A percentile compares a stretch with the other conserved stretches of the same genome.
Evolutionary conservation across 2,329 filamentous ascomycete genomes (phyloP).

Genomic region (Alternaria brassicicola): DNA sequence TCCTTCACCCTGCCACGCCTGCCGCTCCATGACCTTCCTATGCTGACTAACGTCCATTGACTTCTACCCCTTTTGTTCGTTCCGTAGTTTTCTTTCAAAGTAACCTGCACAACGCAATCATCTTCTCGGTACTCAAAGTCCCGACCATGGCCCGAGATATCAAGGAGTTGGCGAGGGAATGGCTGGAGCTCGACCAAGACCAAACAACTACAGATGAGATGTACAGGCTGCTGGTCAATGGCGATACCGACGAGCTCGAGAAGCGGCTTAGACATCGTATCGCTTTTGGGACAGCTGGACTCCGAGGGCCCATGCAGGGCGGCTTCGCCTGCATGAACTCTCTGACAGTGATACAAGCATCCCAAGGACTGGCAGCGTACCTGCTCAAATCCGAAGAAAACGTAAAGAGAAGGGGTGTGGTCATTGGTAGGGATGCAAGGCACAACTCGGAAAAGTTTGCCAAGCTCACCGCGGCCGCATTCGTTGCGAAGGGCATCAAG

Average conservation of each 20-base stretch:
- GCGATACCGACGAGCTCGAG: conserved; percentile 58
- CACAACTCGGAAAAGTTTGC: conserved; percentile 68
- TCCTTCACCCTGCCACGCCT: conserved; percentile 22
- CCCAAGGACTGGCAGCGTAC: conserved; percentile 68
- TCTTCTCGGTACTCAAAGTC: neutral
- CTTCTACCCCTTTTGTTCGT: neutral
- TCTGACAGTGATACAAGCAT: conserved; percentile 66
- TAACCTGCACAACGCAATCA: neutral
- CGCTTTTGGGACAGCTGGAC: conserved; percentile 66
- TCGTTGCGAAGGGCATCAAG: conserved; percentile 62
- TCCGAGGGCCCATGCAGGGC: conserved; percentile 69
- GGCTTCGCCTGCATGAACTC: conserved; percentile 68
- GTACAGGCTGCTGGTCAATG: conserved; percentile 55
- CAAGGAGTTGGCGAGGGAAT: conserved; percentile 58
- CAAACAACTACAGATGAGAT: conserved; percentile 61
- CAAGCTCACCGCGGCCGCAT: conserved; percentile 64
- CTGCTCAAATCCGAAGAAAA: conserved; percentile 55
- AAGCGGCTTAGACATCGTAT: conserved; percentile 61
- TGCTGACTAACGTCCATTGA: neutral
- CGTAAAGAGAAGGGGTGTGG: conserved; percentile 56
- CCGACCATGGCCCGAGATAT: conserved; percentile 42
- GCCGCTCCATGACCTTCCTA: conserved; percentile 3
- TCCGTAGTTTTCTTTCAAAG: neutral
- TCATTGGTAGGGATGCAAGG: conserved; percentile 68
- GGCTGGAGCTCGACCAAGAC: conserved; percentile 65